Evolutionary conservation across 2,329 filamentous ascomycete genomes (phyloP), one percentile per base, ranked within the genome.

Genomic region (Apiospora saccharicola): DNA sequence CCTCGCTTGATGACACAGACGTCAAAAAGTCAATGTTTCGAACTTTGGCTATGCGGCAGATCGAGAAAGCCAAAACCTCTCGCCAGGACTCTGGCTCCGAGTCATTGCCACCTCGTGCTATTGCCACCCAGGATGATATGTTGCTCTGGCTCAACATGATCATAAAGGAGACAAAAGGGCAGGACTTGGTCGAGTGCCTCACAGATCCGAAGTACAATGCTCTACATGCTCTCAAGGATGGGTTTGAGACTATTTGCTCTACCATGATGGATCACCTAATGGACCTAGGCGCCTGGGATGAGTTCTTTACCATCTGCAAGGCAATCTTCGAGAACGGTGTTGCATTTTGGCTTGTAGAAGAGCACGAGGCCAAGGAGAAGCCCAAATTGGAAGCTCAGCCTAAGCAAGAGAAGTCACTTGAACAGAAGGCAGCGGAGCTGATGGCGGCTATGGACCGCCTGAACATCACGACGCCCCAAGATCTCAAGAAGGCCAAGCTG

Each of bases 321-420:
- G 26, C 70, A 16, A 57, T 79, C 26, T 71, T 79, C 30, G 76
- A 78, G 26, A 74, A 74, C 37, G 76, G 75, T 1, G 75, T 76
- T 24, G 67, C 49, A 4, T 73, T 76, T 10, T 70, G 67, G 24
- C 46, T 73, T 26, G 26, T 57, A 13, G 75, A 75, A 53, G 34
- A 57, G 14, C 47, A 57, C 22, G 16, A 61, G 41, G 30, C 41
- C 24, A n/a, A 46, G 26, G 34, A 61, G 14, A 51, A 70, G 26
- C n/a, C 53, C 26, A 34, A 34, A 16, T 6, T 6, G 26, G 53
- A 34, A 16, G 53, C 53, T 3, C 37, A 68, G 10, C 37, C 67
- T 24, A 44, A 34, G 16, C 8, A 64, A 14, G 30, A 61, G 34
- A 64, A 30, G 72, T 73, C 8, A 16, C 37, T 3, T 37, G 37